Percentiles rank a stretch among this genome's conserved stretches.
Conservation (phyloP, 371 early-diverging fungal species). For the Mucor velutinosus region DNA sequence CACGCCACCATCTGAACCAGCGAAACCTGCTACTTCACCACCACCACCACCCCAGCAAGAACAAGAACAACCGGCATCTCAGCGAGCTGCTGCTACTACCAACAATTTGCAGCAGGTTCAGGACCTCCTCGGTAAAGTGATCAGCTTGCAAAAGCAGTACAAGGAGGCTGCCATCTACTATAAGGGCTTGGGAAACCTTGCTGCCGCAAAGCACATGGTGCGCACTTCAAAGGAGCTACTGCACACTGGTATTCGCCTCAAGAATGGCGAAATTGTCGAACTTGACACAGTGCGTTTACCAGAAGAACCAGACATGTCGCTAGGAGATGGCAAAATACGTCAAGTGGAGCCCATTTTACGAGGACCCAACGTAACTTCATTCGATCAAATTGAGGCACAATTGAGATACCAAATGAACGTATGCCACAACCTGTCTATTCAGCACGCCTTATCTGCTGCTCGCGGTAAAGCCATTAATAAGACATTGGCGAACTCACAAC, state of each 20-base stretch:
- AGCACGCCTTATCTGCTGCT: slow-evolving; percentile 33
- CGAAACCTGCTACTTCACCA: not conserved
- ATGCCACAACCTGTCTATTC: slow-evolving; percentile 62
- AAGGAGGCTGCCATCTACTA: slow-evolving; percentile 63
- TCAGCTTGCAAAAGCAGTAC: slow-evolving; percentile 58
- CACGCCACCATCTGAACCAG: not conserved
- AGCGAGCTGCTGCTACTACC: not conserved
- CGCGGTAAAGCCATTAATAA: slow-evolving; percentile 10
- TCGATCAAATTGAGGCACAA: slow-evolving; percentile 53
- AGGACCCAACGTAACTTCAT: slow-evolving; percentile 25
- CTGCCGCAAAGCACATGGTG: slow-evolving; percentile 62
- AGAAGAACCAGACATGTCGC: slow-evolving; percentile 39
- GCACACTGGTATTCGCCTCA: slow-evolving; percentile 35
- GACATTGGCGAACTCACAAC: slow-evolving; percentile 11
- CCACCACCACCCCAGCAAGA: not conserved
- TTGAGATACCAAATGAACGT: slow-evolving; percentile 64
- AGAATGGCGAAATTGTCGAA: slow-evolving; percentile 35
- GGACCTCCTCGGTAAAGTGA: slow-evolving; percentile 30
- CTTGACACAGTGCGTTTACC: slow-evolving; percentile 9
- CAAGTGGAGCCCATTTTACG: slow-evolving; percentile 19
- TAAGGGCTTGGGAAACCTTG: slow-evolving; percentile 55
- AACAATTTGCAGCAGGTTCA: slow-evolving; percentile 8
- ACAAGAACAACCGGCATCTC: not conserved
- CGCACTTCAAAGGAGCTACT: slow-evolving; percentile 46
- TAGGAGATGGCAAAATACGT: slow-evolving; percentile 43